These are phyloP conservation scores for Phytophthora kernoviae DNA, from an alignment of 352 stramenopile species.

Conservation along the genomic window DNA sequence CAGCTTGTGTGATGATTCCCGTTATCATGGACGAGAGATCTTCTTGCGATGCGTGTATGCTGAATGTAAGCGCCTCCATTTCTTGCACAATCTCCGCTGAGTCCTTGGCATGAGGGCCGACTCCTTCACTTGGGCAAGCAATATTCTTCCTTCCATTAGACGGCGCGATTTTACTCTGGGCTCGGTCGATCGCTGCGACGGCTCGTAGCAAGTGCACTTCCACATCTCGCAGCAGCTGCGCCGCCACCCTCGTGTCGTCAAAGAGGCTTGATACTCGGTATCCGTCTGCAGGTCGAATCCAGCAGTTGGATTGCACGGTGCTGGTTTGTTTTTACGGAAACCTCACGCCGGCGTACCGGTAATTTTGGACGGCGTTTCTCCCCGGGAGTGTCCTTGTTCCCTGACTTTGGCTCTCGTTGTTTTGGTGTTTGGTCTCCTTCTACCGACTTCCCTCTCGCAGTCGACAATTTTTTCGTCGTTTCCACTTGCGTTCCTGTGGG, in stretches of 20 bases:
- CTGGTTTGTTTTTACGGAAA: neutral
- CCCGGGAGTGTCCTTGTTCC: slow-evolving; percentile 6
- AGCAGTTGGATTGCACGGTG: neutral
- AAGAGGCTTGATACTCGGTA: slow-evolving; percentile 28
- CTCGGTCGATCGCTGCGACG: slow-evolving; percentile 22
- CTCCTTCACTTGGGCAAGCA: slow-evolving; percentile 13
- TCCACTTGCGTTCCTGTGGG: slow-evolving; percentile 32
- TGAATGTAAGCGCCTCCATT: slow-evolving; percentile 20
- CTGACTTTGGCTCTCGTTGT: slow-evolving; percentile 4
- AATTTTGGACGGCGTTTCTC: neutral
- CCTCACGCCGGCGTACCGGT: neutral
- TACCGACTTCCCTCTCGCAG: slow-evolving; percentile 13
- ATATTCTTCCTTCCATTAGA: slow-evolving; percentile 11
- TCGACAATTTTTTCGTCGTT: slow-evolving; percentile 42
- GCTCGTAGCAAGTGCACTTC: slow-evolving; percentile 37
- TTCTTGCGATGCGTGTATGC: slow-evolving; percentile 29
- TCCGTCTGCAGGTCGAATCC: neutral
- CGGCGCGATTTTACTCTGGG: slow-evolving; percentile 1
- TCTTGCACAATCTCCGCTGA: slow-evolving; percentile 30
- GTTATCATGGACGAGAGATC: slow-evolving; percentile 36
- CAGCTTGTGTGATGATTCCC: slow-evolving; percentile 23
- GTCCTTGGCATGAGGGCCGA: slow-evolving; percentile 30
- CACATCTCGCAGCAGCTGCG: slow-evolving; percentile 32
- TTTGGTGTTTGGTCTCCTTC: slow-evolving; percentile 13
- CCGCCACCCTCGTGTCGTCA: slow-evolving; percentile 33